These are phyloP conservation scores for Tagetes erecta DNA, from an alignment of 129 eudicot genomes.

Conservation along the genomic window DNA sequence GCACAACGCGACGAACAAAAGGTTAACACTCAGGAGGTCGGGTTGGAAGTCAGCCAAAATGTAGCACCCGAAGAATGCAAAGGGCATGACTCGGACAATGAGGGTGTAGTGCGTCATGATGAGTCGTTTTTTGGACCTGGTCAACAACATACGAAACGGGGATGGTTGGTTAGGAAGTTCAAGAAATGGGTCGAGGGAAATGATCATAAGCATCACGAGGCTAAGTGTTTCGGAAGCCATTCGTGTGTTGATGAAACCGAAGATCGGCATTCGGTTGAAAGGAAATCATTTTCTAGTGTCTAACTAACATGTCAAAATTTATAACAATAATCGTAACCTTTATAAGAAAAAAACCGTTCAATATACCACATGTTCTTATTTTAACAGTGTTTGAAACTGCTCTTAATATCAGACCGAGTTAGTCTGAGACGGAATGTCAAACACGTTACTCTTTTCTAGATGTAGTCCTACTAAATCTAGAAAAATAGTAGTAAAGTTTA, in stretches of 20 bases:
- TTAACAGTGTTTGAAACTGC: too few relatives aligned
- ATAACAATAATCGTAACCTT: not conserved
- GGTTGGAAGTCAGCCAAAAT: slow-evolving; percentile 5
- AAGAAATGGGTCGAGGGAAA: slow-evolving; percentile 73
- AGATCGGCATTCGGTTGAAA: slow-evolving; percentile 32
- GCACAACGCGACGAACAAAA: slow-evolving; percentile 16
- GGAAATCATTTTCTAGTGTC: slow-evolving; percentile 35
- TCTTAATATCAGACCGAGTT: too few relatives aligned
- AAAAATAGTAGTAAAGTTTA: too few relatives aligned
- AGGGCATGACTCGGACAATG: slow-evolving; percentile 30
- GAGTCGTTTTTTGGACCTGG: slow-evolving; percentile 27
- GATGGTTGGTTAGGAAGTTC: slow-evolving; percentile 49
- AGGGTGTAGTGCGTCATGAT: slow-evolving; percentile 13
- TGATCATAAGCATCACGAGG: slow-evolving; percentile 36
- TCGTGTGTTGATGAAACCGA: slow-evolving; percentile 35
- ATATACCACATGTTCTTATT: not conserved
- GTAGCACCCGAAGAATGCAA: slow-evolving; percentile 27
- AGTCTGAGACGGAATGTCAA: too few relatives aligned
- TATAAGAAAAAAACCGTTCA: not conserved
- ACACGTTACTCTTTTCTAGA: too few relatives aligned
- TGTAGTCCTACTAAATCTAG: too few relatives aligned
- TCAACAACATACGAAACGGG: slow-evolving; percentile 39
- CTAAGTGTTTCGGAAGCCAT: slow-evolving; percentile 40
- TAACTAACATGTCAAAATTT: not conserved
- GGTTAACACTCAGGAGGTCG: slow-evolving; percentile 15